These are phyloP conservation scores for Orbilia quercus DNA, from an alignment of 2,329 filamentous ascomycete genomes.

Conservation along the genomic window DNA sequence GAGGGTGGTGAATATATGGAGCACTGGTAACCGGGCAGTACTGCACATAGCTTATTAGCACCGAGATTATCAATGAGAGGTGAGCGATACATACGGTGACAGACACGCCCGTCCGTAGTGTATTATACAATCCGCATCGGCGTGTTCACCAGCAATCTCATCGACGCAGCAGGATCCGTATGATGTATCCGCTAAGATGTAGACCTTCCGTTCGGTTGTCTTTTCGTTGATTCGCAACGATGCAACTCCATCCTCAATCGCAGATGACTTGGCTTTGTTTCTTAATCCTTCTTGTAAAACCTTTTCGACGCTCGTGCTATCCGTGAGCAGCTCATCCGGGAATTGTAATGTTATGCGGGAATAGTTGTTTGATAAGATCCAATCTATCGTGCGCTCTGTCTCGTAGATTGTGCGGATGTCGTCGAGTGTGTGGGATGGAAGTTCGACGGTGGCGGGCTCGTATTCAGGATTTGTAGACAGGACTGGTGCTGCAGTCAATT, in stretches of 20 bases:
- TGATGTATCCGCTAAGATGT: constrained; percentile 92
- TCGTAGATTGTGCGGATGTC: constrained; percentile 84
- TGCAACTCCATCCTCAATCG: constrained; percentile 33
- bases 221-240: constrained; percentile 22
- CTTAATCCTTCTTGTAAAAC: constrained; percentile 33
- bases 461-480: constrained; percentile 44
- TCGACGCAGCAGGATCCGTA: constrained; percentile 98
- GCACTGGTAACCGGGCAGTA: constrained; percentile 58
- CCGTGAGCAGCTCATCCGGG: constrained; percentile 88
- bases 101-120: constrained; percentile 94
- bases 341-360: constrained; percentile 90
- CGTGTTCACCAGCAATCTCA: constrained; percentile 94
- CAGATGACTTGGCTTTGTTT: constrained; percentile 33
- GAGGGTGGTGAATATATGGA: constrained; percentile 70
- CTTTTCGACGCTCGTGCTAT: constrained; percentile 79
- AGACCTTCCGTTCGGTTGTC: constrained; percentile 66
- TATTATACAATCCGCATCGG: constrained; percentile 87
- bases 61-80: background rate
- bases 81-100: constrained; percentile 78
- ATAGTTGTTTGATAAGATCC: constrained; percentile 79
- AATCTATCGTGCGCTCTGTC: constrained; percentile 78
- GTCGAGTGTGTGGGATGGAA: constrained; percentile 69
- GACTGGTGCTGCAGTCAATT: constrained; percentile 37
- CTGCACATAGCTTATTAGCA: constrained; percentile 8
- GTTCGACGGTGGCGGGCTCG: constrained; percentile 41